Conservation (phyloP, 1,284 basidiomycete species). For the Fistulinella staudtii region DNA sequence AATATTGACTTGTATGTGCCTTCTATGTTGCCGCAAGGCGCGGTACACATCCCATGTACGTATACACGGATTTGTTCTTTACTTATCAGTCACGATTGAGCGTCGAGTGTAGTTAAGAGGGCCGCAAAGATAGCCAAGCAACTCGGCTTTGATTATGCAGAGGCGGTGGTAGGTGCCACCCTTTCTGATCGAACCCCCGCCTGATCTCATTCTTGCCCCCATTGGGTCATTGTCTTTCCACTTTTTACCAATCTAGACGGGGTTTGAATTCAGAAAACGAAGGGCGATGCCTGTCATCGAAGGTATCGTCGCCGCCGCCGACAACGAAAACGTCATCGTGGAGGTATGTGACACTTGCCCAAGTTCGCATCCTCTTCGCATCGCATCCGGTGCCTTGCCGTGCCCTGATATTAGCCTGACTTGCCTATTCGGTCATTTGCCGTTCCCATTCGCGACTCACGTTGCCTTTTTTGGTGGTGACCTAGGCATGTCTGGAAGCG, state of each 20-base stretch:
- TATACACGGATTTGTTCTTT: constrained; percentile 19
- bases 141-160: constrained; percentile 86
- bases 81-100: constrained; percentile 3
- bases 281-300: constrained; percentile 81
- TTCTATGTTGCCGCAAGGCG: constrained; percentile 90
- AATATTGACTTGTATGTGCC: constrained; percentile 97
- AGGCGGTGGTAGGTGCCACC: constrained; percentile 73
- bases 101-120: constrained; percentile 64
- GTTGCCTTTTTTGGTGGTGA: constrained; percentile 11
- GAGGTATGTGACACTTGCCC: constrained; percentile 55
- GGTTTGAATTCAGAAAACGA: constrained; percentile 95
- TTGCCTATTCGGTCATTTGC: constrained; percentile 1
- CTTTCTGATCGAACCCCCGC: constrained; percentile 10
- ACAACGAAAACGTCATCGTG: constrained; percentile 73
- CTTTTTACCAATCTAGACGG: constrained; percentile 50
- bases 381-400: not conserved
- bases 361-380: constrained; percentile 4
- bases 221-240: constrained; percentile 3
- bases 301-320: constrained; percentile 84
- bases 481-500: constrained; percentile 79
- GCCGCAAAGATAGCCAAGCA: constrained; percentile 86
- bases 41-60: constrained; percentile 85
- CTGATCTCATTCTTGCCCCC: constrained; percentile 5
- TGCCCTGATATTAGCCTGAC: not conserved
- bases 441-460: constrained; percentile 9